These are phyloP conservation scores for Diplotaxis tenuifolia DNA, from an alignment of 345 rosid species.

Conservation along the genomic window DNA sequence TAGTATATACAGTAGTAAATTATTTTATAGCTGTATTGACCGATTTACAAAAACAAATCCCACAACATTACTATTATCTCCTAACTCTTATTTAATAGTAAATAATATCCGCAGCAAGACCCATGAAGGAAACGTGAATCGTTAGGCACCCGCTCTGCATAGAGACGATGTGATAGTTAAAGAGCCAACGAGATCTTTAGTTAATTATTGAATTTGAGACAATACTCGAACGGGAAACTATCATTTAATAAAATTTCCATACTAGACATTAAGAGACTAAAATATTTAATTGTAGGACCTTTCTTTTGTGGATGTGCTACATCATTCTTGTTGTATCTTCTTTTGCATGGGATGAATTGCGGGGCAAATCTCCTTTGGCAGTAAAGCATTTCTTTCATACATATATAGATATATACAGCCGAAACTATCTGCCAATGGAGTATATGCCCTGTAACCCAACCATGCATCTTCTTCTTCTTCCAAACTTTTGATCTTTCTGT, in stretches of 20 bases:
- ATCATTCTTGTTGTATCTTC: not conserved
- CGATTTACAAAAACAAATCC: too few relatives aligned
- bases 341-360: constrained; percentile 29
- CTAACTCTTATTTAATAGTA: too few relatives aligned
- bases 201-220: not conserved
- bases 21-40: too few relatives aligned
- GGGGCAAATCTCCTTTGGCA: constrained; percentile 42
- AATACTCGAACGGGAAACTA: not conserved
- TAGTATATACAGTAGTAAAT: too few relatives aligned
- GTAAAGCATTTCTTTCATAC: not conserved
- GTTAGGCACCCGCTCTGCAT: constrained; percentile 5
- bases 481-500: not conserved
- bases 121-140: not conserved
- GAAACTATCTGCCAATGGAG: constrained; percentile 32
- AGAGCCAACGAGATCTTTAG: not conserved
- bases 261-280: not conserved
- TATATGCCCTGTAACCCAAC: constrained; percentile 31
- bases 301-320: not conserved
- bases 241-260: not conserved
- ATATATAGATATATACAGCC: not conserved
- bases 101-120: not conserved
- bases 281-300: not conserved
- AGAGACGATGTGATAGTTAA: constrained; percentile 1
- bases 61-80: too few relatives aligned
- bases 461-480: constrained; percentile 23